A percentile compares a stretch with the other conserved stretches of the same genome.
phyloP scores from a whole-genome alignment of 768 basidiomycete genomes.

The Suillus clintonianus region DNA sequence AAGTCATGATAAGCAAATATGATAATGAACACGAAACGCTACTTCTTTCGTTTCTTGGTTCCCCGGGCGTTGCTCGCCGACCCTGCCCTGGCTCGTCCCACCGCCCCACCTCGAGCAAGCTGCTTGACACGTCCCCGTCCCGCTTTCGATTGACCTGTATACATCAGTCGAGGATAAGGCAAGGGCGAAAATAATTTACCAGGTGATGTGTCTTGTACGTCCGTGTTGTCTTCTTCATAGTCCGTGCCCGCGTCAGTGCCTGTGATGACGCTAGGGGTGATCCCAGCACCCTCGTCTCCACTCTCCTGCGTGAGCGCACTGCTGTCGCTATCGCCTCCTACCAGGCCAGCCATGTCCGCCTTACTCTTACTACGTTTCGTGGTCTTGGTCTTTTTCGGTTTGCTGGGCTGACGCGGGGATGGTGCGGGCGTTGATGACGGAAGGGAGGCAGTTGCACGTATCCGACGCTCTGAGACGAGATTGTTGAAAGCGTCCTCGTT shows the following conservation, averaged over 20 bases:
- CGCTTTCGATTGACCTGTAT: slow-evolving; percentile 18
- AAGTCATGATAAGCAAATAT: neutral
- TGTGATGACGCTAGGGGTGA: slow-evolving; percentile 65
- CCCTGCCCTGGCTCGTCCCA: slow-evolving; percentile 29
- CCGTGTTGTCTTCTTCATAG: slow-evolving; percentile 67
- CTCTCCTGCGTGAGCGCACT: slow-evolving; percentile 84
- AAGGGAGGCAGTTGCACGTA: slow-evolving; percentile 61
- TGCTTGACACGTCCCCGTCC: slow-evolving; percentile 29
- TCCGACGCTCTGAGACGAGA: slow-evolving; percentile 61
- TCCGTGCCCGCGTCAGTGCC: slow-evolving; percentile 74
- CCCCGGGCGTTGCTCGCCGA: slow-evolving; percentile 21
- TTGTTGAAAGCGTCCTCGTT: slow-evolving; percentile 60
- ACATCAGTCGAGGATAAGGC: slow-evolving; percentile 15
- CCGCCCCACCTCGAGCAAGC: slow-evolving; percentile 21
- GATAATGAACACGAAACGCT: slow-evolving; percentile 10
- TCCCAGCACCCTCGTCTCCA: slow-evolving; percentile 65
- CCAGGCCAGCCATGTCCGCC: slow-evolving; percentile 69
- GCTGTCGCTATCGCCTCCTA: slow-evolving; percentile 82
- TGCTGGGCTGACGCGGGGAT: slow-evolving; percentile 42
- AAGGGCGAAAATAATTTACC: slow-evolving; percentile 41
- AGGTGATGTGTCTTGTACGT: slow-evolving; percentile 59
- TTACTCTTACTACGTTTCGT: slow-evolving; percentile 47
- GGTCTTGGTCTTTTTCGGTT: slow-evolving; percentile 43
- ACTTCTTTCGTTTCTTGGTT: slow-evolving; percentile 35
- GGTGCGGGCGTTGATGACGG: slow-evolving; percentile 58